Conservation (phyloP, 176 grass and related monocot genomes). For the Oropetium thomaeum region DNA sequence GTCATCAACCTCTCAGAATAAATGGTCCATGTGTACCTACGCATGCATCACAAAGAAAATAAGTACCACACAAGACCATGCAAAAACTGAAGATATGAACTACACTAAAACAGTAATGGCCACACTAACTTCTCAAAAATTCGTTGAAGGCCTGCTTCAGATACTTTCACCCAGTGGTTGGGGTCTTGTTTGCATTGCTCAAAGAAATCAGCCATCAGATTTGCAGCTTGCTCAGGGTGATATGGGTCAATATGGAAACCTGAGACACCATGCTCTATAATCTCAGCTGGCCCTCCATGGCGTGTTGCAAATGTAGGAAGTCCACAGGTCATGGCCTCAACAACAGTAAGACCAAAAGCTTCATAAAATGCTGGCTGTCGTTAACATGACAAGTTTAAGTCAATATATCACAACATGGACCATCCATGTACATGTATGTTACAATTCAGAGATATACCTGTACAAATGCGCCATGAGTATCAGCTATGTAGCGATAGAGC, state of each 20-base stretch:
- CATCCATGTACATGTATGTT: background rate
- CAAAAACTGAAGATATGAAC: background rate
- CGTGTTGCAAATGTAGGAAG: slow-evolving; percentile 90
- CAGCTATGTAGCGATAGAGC: slow-evolving; percentile 91
- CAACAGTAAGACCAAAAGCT: slow-evolving; percentile 91
- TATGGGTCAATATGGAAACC: slow-evolving; percentile 97
- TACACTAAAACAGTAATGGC: background rate
- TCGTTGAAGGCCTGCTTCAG: slow-evolving; percentile 53
- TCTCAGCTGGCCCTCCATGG: slow-evolving; percentile 90
- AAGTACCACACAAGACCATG: slow-evolving; percentile 5
- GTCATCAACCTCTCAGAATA: slow-evolving; percentile 98
- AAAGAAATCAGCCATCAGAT: slow-evolving; percentile 74
- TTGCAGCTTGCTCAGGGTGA: slow-evolving; percentile 68
- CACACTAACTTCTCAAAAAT: slow-evolving; percentile 76
- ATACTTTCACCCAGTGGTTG: slow-evolving; percentile 55
- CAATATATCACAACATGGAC: background rate
- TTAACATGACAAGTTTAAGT: slow-evolving; percentile 7
- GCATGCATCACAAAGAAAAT: background rate
- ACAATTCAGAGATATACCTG: slow-evolving; percentile 54
- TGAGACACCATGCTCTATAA: slow-evolving; percentile 81
- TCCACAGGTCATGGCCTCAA: slow-evolving; percentile 89
- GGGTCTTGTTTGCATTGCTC: slow-evolving; percentile 63
- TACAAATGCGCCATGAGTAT: slow-evolving; percentile 85
- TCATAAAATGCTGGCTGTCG: slow-evolving; percentile 89
- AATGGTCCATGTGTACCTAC: slow-evolving; percentile 95